Percentiles rank a stretch among this genome's conserved stretches.
These are phyloP conservation scores for Aureobasidium subglaciale DNA, from an alignment of 2,329 filamentous ascomycete species.

Conservation along the genomic window DNA sequence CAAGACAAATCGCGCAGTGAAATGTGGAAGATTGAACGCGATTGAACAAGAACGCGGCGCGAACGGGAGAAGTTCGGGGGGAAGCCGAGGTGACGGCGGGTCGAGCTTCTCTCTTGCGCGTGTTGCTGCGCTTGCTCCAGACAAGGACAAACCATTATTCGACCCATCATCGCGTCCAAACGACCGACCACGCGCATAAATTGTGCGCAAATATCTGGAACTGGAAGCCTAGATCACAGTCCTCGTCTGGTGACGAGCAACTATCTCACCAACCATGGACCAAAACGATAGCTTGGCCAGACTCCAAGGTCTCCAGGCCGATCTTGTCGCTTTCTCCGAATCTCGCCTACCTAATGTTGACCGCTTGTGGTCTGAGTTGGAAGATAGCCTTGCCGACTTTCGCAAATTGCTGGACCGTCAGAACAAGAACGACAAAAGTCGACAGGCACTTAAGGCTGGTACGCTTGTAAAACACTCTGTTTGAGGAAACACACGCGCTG, in stretches of 20 bases:
- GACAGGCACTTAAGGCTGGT: conserved; percentile 64
- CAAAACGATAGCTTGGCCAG: conserved; percentile 65
- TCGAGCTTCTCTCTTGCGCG: conserved; percentile 12
- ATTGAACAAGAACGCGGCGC: not conserved
- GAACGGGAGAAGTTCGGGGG: conserved; percentile 6
- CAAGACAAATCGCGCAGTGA: not conserved
- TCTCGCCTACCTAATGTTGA: conserved; percentile 63
- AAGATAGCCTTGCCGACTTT: conserved; percentile 60
- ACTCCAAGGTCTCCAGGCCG: conserved; percentile 78
- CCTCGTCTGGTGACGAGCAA: conserved; percentile 10
- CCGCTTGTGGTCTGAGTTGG: conserved; percentile 59
- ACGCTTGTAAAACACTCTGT: conserved; percentile 24
- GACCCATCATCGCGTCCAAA: not conserved
- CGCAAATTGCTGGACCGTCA: conserved; percentile 67
- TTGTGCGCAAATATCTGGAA: not conserved
- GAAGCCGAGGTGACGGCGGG: not conserved
- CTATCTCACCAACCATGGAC: conserved; percentile 50
- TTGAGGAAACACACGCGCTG: not conserved
- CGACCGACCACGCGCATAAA: not conserved
- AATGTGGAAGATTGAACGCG: not conserved
- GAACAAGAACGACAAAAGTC: conserved; percentile 65
- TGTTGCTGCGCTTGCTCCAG: conserved; percentile 8
- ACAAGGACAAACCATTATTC: conserved; percentile 2
- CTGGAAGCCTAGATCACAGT: not conserved
- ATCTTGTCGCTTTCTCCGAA: conserved; percentile 70